Evolutionary conservation across 2,329 filamentous ascomycete genomes (phyloP).

Genomic region (Beauveria rudraprayagi): DNA sequence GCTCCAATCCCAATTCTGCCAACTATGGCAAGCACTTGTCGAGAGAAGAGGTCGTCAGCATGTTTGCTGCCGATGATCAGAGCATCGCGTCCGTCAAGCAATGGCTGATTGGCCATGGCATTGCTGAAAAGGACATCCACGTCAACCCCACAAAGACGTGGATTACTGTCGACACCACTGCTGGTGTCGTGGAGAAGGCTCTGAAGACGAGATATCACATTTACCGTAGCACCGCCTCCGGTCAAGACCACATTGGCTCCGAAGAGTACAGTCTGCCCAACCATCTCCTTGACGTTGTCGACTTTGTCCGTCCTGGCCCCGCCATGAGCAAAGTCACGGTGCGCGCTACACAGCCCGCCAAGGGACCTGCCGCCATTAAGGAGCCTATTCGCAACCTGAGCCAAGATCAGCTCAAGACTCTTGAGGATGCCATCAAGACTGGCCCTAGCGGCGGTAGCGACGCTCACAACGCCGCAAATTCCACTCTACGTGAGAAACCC

Average conservation of each 20-base stretch:
- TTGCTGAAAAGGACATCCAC: conserved; percentile 36
- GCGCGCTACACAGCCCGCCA: not conserved
- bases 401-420: conserved; percentile 14
- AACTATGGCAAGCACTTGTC: conserved; percentile 42
- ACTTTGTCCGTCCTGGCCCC: conserved; percentile 34
- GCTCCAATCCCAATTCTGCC: conserved; percentile 33
- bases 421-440: conserved; percentile 4
- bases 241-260: conserved; percentile 31
- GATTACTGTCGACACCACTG: conserved; percentile 46
- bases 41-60: conserved; percentile 31
- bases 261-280: conserved; percentile 34
- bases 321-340: conserved; percentile 24
- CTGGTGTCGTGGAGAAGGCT: conserved; percentile 43
- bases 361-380: not conserved
- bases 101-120: conserved; percentile 47
- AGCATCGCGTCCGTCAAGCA: conserved; percentile 40
- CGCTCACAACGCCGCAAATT: not conserved
- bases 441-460: not conserved
- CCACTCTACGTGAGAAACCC: not conserved
- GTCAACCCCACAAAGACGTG: conserved; percentile 45
- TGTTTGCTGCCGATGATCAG: conserved; percentile 34
- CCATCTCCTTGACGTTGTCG: conserved; percentile 29
- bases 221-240: conserved; percentile 32
- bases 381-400: conserved; percentile 15
- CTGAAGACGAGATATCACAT: conserved; percentile 45